phyloP scores from a whole-genome alignment of 2,329 filamentous ascomycete species.

The Tolypocladium nubicola region DNA sequence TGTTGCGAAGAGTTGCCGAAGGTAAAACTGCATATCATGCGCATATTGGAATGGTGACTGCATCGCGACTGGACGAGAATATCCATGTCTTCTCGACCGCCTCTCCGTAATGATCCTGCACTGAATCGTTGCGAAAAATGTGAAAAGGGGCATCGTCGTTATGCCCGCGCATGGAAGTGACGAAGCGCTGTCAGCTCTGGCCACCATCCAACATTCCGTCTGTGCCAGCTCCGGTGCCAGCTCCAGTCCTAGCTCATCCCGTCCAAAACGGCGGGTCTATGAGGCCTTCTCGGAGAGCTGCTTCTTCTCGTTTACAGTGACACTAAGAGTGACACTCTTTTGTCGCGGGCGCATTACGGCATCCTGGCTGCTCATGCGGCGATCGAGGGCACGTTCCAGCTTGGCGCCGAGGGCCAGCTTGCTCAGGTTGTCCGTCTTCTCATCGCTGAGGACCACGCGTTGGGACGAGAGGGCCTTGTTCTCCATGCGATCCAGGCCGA shows the following conservation, averaged over 20 bases:
- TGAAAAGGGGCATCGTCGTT: not conserved
- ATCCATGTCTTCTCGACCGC: not conserved
- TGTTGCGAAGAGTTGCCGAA: not conserved
- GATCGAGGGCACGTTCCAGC: constrained; percentile 74
- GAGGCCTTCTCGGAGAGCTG: constrained; percentile 24
- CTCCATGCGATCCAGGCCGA: constrained; percentile 76
- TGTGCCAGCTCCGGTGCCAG: not conserved
- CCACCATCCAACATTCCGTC: not conserved
- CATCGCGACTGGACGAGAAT: not conserved
- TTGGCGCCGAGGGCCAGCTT: constrained; percentile 86
- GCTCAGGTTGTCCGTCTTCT: constrained; percentile 73
- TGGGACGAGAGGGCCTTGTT: constrained; percentile 78
- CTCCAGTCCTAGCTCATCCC: not conserved
- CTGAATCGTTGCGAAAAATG: not conserved
- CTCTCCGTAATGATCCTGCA: not conserved
- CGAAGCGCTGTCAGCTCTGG: not conserved
- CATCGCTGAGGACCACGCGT: constrained; percentile 58
- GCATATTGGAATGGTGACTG: not conserved
- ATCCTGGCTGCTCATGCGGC: constrained; percentile 82
- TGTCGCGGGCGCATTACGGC: constrained; percentile 62
- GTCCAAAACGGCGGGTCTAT: not conserved
- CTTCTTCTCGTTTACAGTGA: constrained; percentile 22
- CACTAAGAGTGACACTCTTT: constrained; percentile 17
- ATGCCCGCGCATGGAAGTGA: not conserved
- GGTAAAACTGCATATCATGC: not conserved